Base-by-base conservation (phyloP, 2,329 filamentous ascomycete species). In the Pyrenophora tritici-repentis region DNA sequence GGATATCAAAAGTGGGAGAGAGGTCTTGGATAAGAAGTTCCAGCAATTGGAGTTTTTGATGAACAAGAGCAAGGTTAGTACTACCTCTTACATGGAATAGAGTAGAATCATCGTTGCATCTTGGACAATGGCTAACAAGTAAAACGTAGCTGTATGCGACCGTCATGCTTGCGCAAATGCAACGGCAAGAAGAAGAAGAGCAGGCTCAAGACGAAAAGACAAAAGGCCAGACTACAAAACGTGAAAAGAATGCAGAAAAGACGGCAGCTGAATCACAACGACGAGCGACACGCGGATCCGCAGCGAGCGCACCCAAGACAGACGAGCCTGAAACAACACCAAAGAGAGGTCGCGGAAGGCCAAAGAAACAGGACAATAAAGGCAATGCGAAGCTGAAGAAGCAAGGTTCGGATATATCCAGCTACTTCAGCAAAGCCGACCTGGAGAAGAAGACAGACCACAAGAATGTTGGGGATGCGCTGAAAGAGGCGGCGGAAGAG, bases 391-490 rank as follows among this genome's bases (percentile, higher is more conserved):
- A 69, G 36, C 67, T 72, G 6, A 78, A 76, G 65, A 74, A 71
- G 13, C 62, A 67, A 39, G 64, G 61, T 68, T 55, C 57, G 1
- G 80, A 78, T 49, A 86, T 87, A 31, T 79, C 82, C 0, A 80
- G 78, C 54, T 87, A 83, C 61, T 83, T 87, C 66, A 82, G 82
- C 54, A 86, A 85, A 58, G 79, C 81, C 20, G 79, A 86, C 26
- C 62, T 86, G 22, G 68, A 83, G 49, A 76, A 80, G 12, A 78
- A 81, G 32, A 77, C 80, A 14, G 79, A 80, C 1, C 77, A 81
- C 22, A 75, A 78, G 3, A 80, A 78, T 0, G 79, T 86, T 1
- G 76, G 81, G 17, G 81, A 86, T 53, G 83, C 81, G 1, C 67
- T 86, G 32, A 80, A 82, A 50, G 79, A 85, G 55, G 83, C 82